Evolutionary conservation across 129 eudicot genomes (phyloP).

Genomic region (Chrysanthemum seticuspe): DNA sequence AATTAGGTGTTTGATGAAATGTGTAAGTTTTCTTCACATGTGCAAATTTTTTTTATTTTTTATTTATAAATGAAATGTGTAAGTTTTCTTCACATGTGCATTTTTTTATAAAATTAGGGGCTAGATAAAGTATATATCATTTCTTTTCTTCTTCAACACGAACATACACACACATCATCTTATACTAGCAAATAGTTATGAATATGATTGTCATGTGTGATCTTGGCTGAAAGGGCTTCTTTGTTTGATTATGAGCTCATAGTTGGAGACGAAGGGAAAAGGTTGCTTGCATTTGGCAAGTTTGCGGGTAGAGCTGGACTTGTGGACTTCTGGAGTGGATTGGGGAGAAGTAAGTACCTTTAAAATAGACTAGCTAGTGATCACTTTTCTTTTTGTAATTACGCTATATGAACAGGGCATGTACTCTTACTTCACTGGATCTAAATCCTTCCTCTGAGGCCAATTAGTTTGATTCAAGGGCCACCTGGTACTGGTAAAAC

Average conservation of each 20-base stretch:
- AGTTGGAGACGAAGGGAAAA: slow-evolving; percentile 76
- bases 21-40: no score
- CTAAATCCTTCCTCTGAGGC: slow-evolving; percentile 33
- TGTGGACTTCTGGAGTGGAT: slow-evolving; percentile 75
- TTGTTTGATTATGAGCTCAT: slow-evolving; percentile 96
- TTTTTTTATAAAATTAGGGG: no score
- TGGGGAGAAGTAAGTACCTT: slow-evolving; percentile 70
- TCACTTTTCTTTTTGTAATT: neutral
- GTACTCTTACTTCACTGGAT: no score
- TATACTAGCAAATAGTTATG: neutral
- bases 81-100: no score
- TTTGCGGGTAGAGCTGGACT: slow-evolving; percentile 98
- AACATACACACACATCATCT: neutral
- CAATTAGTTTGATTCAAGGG: slow-evolving; percentile 91
- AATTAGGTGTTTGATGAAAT: no score
- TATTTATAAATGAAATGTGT: no score
- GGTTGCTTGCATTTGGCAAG: slow-evolving; percentile 92
- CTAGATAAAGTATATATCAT: no score
- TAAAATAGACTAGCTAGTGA: neutral
- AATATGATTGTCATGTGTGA: slow-evolving; percentile 30
- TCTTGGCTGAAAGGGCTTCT: slow-evolving; percentile 76
- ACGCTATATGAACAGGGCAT: no score
- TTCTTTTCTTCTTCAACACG: neutral
- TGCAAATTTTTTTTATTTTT: no score
- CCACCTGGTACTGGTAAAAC: slow-evolving; percentile 98